Percentiles rank a stretch among this genome's conserved stretches.
Conservation (phyloP, 2,329 filamentous ascomycete genomes). For the Penicillium digitatum region DNA sequence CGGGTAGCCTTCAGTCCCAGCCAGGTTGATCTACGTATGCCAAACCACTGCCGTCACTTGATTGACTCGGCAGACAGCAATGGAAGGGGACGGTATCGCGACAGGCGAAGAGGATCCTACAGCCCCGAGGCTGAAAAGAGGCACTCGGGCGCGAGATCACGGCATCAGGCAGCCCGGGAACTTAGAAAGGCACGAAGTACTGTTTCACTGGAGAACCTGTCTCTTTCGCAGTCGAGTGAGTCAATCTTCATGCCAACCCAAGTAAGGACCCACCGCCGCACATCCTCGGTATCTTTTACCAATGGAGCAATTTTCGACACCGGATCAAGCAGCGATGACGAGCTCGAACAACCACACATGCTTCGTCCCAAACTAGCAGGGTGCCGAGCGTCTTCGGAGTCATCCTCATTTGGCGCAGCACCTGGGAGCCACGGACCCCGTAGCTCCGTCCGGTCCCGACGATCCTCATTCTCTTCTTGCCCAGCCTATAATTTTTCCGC, state of each 20-base stretch:
- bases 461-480: constrained; percentile 22
- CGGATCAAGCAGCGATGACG: constrained; percentile 22
- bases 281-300: constrained; percentile 18
- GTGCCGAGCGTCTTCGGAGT: constrained; percentile 14
- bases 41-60: constrained; percentile 14
- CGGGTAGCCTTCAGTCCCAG: constrained; percentile 35
- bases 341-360: constrained; percentile 5
- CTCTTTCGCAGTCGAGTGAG: constrained; percentile 9
- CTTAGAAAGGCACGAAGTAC: constrained; percentile 23
- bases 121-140: constrained; percentile 30
- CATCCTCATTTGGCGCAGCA: constrained; percentile 2
- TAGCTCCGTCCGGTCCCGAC: constrained; percentile 19
- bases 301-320: constrained; percentile 12
- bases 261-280: constrained; percentile 12
- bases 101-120: constrained; percentile 31
- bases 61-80: constrained; percentile 24
- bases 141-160: constrained; percentile 10
- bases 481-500: constrained; percentile 6
- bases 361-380: neutral
- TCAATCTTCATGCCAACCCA: constrained; percentile 3
- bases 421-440: neutral
- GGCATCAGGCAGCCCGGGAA: constrained; percentile 2
- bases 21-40: constrained; percentile 21
- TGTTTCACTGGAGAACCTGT: constrained; percentile 20
- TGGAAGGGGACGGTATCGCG: constrained; percentile 18